Base-by-base conservation (phyloP, 345 rosid species). In the Microcos paniculata region DNA sequence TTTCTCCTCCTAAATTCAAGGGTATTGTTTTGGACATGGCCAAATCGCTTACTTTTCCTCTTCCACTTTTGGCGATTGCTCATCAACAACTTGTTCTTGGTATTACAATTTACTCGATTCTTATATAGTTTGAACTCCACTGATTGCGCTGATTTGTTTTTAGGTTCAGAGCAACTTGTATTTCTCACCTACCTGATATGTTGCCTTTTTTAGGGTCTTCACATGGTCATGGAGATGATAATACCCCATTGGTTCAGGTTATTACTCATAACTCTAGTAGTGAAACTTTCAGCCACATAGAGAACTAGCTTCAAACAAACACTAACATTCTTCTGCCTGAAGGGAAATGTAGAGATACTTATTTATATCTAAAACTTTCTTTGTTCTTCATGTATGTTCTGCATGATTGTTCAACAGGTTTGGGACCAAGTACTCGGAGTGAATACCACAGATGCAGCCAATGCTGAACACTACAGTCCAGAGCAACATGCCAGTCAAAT, bases 51-150 rank as follows among this genome's bases (percentile, higher is more conserved):
- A 71, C 83, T 65, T 95, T 95, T 83, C 97, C 98, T 81, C 87
- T 89, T 81, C 97, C 93, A 26, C 92, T 95, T 76, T 79, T 87
- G 78, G 89, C 97, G 30, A 85, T 85, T 85, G 93, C 96, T 73
- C 87, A 90, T 81, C 97, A 91, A 80, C 98, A 91, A 76, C 86
- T 95, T 68, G 83, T 89, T 80, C 87, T 82, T 58, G 98, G 99
- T 94, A 91, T 55, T 43, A n/a, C n/a, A 19, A 69, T 68, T 42
- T 69, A 35, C 59, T 49, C 33, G 71, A 51, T 62, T 31, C 12
- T 24, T 33, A 42, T 61, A 72, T 46, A 58, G 35, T 59, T 49
- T 71, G 43, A 5, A 56, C 72, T 45, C 30, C 51, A 16, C 10
- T 21, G 4, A 21, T 48, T 57, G 23, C 53, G 63, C 52, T 78